A percentile compares a stretch with the other conserved stretches of the same genome.
Conservation (phyloP, 257 asterid genomes). For the Solanum chaucha region DNA sequence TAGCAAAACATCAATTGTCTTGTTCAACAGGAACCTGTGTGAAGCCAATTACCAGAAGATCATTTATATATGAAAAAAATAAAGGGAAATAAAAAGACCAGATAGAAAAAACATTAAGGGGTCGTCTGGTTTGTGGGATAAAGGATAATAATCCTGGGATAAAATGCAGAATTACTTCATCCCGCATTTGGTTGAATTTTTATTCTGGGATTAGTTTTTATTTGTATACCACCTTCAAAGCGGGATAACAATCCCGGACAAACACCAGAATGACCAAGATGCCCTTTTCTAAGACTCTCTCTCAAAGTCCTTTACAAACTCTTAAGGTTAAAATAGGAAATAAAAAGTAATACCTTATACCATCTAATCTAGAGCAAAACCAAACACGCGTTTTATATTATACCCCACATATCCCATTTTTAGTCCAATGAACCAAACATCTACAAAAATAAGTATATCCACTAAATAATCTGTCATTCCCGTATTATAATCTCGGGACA, state of each 20-base stretch:
- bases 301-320: neutral
- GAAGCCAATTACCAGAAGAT: constrained; percentile 16
- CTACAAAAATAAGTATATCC: neutral
- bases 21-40: constrained; percentile 78
- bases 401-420: neutral
- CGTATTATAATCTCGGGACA: neutral
- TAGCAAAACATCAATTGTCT: constrained; percentile 89
- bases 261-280: neutral
- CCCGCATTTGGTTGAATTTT: neutral
- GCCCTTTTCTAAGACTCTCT: neutral
- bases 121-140: neutral
- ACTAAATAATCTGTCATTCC: neutral
- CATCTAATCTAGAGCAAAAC: neutral
- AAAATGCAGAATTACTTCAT: neutral
- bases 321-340: neutral
- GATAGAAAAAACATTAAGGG: neutral
- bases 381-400: neutral
- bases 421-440: neutral
- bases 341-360: neutral
- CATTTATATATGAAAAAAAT: neutral
- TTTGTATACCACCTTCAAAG: neutral
- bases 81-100: neutral
- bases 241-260: neutral
- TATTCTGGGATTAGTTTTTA: neutral
- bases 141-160: neutral